These are phyloP conservation scores for Coemansia erecta DNA, from an alignment of 192 early-diverging fungal genomes.

Conservation along the genomic window DNA sequence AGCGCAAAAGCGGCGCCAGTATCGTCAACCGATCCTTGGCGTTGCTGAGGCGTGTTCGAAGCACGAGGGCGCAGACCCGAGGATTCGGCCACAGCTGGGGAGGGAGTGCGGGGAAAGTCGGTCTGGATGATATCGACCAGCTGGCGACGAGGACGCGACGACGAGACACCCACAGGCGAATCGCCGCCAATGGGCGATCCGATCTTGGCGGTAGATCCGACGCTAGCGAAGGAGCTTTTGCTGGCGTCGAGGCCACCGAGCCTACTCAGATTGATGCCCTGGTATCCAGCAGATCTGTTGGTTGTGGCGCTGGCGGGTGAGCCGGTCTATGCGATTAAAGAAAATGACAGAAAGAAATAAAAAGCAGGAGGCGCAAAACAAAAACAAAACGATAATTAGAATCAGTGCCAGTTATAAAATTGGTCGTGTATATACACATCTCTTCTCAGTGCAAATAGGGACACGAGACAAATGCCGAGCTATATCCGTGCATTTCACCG, in stretches of 20 bases:
- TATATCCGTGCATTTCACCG: too few species aligned
- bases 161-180: conserved; percentile 13
- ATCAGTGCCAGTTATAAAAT: too few species aligned
- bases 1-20: not conserved
- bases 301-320: conserved; percentile 14
- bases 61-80: conserved; percentile 16
- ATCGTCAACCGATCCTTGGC: conserved; percentile 9
- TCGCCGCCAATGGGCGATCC: conserved; percentile 1
- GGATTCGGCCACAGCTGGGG: conserved; percentile 40
- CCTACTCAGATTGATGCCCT: conserved; percentile 23
- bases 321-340: conserved; percentile 23
- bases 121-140: conserved; percentile 49
- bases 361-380: too few species aligned
- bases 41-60: conserved; percentile 14
- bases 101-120: conserved; percentile 52
- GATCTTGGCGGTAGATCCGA: not conserved
- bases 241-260: conserved; percentile 12
- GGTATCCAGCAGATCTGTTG: conserved; percentile 32
- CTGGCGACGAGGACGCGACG: conserved; percentile 37
- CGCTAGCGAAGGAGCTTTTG: not conserved
- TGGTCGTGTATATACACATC: too few species aligned
- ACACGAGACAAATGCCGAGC: too few species aligned
- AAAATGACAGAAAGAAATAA: not conserved
- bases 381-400: too few species aligned
- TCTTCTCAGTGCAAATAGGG: too few species aligned